Evolutionary conservation across 441 rosid species (phyloP).

Genomic region (Croton laevigatus): DNA sequence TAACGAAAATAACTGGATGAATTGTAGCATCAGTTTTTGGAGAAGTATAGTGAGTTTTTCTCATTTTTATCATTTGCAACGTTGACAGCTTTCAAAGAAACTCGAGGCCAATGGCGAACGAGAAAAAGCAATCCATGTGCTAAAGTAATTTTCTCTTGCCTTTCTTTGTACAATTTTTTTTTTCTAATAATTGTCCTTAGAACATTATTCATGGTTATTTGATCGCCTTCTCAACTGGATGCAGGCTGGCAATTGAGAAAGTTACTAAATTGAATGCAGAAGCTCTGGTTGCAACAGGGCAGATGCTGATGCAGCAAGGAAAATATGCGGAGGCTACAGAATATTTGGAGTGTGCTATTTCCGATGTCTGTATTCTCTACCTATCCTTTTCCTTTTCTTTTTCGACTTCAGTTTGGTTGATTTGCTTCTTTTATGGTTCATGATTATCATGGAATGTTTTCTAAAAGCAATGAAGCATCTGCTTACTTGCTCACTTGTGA

Average conservation of each 20-base stretch:
- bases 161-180: conserved; percentile 7
- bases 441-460: no score
- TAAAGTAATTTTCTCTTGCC: conserved; percentile 42
- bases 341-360: conserved; percentile 67
- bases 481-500: neutral
- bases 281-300: conserved; percentile 69
- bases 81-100: conserved; percentile 63
- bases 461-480: no score
- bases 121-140: conserved; percentile 53
- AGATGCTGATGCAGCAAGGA: conserved; percentile 55
- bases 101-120: conserved; percentile 47
- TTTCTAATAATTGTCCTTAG: neutral
- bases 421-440: no score
- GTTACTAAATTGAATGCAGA: conserved; percentile 53
- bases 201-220: neutral
- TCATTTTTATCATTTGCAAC: conserved; percentile 27
- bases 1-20: conserved; percentile 15
- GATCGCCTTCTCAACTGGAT: conserved; percentile 7
- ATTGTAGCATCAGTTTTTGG: conserved; percentile 9
- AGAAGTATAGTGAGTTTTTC: conserved; percentile 11
- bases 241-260: conserved; percentile 71
- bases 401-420: neutral
- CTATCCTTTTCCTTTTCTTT: neutral
- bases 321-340: conserved; percentile 53
- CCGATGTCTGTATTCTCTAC: conserved; percentile 51